Base-by-base conservation (phyloP, 2,329 filamentous ascomycete species). In the Fusarium robinianum region DNA sequence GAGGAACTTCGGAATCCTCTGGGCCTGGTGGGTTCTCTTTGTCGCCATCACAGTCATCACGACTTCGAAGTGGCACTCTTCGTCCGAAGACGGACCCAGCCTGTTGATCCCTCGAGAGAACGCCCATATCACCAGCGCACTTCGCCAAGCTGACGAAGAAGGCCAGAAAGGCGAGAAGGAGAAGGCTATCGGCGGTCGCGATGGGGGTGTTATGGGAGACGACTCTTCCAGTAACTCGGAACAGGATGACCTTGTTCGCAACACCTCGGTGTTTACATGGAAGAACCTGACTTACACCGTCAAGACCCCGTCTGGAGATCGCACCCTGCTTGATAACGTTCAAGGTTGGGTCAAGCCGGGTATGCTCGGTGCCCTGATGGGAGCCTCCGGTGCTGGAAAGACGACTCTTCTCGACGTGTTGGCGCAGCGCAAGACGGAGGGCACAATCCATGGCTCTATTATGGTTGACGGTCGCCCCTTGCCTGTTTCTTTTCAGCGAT, bases 261-360 rank as follows among this genome's bases (percentile, higher is more conserved):
- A 87, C 63, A 84, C 78, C 0, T 84, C 81, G 0, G 73, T 87
- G 0, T 88, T 89, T 56, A 90, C 86, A 1, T 90, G 86, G 84
- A 85, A 85, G 61, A 78, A 88, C 45, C 76, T 90, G 1, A 77
- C 72, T 1, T 90, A 89, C 60, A 86, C 80, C 0, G 85, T 90
- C 46, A 77, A 81, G 53, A 83, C 79, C 0, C 73, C 77, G 0
- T 64, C 68, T 1, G 80, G 79, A 4, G 72, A 89, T 77, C 81
- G 85, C 7, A 73, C 79, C 9, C 81, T 95, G 45, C 73, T 95
- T 6, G 83, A 94, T 51, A 79, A 92, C 43, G 86, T 95, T 1
- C 82, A 90, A 53, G 90, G 89, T 3, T 95, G 86, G 82, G 86
- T 91, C 41, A 88, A 89, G 66, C 87, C 88, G 1, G 88, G 88